phyloP scores from a whole-genome alignment of 768 basidiomycete species.

The Agrocybe pediades region DNA sequence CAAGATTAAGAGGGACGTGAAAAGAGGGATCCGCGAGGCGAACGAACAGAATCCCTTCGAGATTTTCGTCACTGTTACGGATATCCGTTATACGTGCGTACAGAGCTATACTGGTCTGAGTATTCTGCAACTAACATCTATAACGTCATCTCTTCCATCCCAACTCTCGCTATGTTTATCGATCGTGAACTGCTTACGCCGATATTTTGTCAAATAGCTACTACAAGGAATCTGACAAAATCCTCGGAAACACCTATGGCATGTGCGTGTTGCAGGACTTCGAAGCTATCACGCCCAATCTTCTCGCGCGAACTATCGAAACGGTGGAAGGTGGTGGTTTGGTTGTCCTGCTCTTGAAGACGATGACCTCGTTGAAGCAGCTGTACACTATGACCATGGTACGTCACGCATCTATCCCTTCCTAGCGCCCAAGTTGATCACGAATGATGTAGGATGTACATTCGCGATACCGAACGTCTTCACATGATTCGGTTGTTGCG shows the following conservation, averaged over 20 bases:
- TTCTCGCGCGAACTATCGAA: conserved; percentile 95
- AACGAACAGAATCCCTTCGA: conserved; percentile 98
- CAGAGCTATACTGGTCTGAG: not conserved
- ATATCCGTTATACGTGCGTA: conserved; percentile 93
- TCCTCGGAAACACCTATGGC: conserved; percentile 96
- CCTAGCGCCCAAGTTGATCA: not conserved
- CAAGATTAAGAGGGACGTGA: conserved; percentile 95
- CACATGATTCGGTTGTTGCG: conserved; percentile 86
- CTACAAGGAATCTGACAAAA: conserved; percentile 97
- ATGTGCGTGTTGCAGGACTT: conserved; percentile 98
- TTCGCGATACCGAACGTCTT: conserved; percentile 88
- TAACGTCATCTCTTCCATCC: not conserved
- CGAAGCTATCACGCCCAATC: conserved; percentile 96
- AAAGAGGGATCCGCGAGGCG: conserved; percentile 89
- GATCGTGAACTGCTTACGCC: not conserved
- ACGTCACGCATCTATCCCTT: conserved; percentile 13
- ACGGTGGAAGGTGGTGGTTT: conserved; percentile 96
- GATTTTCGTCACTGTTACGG: conserved; percentile 97
- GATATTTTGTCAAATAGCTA: conserved; percentile 49
- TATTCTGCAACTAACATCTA: not conserved
- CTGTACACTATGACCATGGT: conserved; percentile 90
- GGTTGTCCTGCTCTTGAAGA: conserved; percentile 88
- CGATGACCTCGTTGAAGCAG: conserved; percentile 91
- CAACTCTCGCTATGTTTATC: not conserved
- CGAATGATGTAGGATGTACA: conserved; percentile 81